Evolutionary conservation across 2,329 filamentous ascomycete species (phyloP).

Genomic region (Trichoderma lentiforme): DNA sequence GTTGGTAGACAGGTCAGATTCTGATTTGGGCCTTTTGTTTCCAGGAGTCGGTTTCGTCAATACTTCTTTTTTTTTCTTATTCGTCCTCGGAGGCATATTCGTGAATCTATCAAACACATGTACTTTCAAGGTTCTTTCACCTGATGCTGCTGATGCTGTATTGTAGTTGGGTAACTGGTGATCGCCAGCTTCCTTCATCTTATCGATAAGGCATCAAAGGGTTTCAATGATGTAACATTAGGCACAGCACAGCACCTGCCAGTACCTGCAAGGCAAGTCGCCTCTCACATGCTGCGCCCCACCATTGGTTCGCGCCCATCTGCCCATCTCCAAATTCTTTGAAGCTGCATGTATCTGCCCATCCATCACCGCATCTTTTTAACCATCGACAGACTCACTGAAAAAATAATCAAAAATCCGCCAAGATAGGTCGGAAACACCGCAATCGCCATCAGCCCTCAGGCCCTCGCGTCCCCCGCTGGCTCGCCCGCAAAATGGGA

Average conservation of each 20-base stretch:
- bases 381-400: background rate
- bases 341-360: background rate
- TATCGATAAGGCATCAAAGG: constrained; percentile 20
- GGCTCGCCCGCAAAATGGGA: constrained; percentile 64
- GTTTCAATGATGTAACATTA: constrained; percentile 16
- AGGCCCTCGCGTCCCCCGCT: constrained; percentile 32
- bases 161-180: background rate
- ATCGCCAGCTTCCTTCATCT: background rate
- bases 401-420: constrained; percentile 7
- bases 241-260: background rate
- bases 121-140: background rate
- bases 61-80: background rate
- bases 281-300: constrained; percentile 17
- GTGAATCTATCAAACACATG: background rate
- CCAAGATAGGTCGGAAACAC: constrained; percentile 40
- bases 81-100: background rate
- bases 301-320: background rate
- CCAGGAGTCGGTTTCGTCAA: background rate
- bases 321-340: background rate
- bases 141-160: background rate
- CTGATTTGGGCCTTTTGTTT: background rate
- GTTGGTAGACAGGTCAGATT: constrained; percentile 10
- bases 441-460: constrained; percentile 34
- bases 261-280: background rate
- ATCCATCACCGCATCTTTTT: background rate